Base-by-base conservation (phyloP, 2,329 filamentous ascomycete genomes). In the Coniochaeta prunicola region DNA sequence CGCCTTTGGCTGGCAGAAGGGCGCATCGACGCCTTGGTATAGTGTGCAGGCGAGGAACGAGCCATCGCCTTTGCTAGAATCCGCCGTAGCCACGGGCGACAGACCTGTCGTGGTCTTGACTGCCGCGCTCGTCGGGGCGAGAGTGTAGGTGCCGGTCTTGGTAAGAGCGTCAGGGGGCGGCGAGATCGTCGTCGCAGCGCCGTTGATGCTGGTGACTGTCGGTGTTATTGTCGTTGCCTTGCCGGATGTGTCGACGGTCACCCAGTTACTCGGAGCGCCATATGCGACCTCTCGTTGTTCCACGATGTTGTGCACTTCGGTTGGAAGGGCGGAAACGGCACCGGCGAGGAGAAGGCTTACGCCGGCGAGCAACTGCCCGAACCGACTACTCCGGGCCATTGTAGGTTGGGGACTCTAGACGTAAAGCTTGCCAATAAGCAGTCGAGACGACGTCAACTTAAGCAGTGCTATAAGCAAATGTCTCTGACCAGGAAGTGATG, bases 1-100 rank as follows among this genome's bases (percentile, higher is more conserved):
- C 1, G 62, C 38, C 34, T 60, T 60, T 1, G 73, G 73, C 53
- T 65, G 64, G 58, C 73, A 75, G 53, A 75, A 73, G 0, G 72
- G 73, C 13, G 60, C 61, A 24, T 66, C 64, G 5, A 15, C 15
- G 15, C 67, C 67, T 28, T 65, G 61, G 38, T 64, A 64, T 50
- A 64, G 63, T 34, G 63, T 60, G 64, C 73, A 74, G 12, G 64
- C 62, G 34, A 71, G 65, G 50, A 72, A 70, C 6, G 66, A 65
- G 19, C 70, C 71, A 2, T 50, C 60, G 3, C 60, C 62, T 9
- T 58, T 54, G 4, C 57, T 60, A 3, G 64, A 66, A 0, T 66
- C 66, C 4, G 71, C 71, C 1, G 66, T 67, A 1, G 70, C 70
- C 3, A 70, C 68, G 4, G 70, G 70, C 2, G 69, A 62, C n/a